These are phyloP conservation scores for Drechslerella stenobrocha DNA, from an alignment of 2,329 filamentous ascomycete species.

Conservation along the genomic window DNA sequence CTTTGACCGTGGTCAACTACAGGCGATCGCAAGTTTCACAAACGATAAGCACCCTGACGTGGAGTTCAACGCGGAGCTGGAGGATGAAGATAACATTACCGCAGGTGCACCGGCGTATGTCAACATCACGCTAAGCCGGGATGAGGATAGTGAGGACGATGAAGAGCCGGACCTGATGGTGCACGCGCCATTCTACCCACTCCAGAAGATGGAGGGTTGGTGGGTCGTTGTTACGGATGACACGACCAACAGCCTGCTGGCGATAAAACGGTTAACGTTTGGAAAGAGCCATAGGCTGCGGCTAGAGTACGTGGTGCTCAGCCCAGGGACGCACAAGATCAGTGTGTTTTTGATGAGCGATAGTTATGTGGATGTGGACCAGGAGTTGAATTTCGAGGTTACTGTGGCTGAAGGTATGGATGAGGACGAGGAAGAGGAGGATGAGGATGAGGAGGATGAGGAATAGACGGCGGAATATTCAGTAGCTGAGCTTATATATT, in stretches of 20 bases:
- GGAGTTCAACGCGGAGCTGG: conserved; percentile 82
- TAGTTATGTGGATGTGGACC: conserved; percentile 94
- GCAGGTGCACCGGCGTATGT: conserved; percentile 81
- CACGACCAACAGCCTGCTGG: conserved; percentile 79
- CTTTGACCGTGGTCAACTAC: conserved; percentile 78
- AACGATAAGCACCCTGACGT: conserved; percentile 96
- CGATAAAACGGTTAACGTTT: conserved; percentile 92
- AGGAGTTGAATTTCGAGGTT: conserved; percentile 86
- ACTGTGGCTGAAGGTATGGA: conserved; percentile 91
- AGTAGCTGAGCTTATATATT: not conserved
- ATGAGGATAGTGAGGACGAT: conserved; percentile 74
- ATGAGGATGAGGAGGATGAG: conserved; percentile 63
- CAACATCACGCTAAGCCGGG: conserved; percentile 80
- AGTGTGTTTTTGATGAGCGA: conserved; percentile 97
- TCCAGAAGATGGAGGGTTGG: conserved; percentile 94
- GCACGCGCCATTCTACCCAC: conserved; percentile 92
- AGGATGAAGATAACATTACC: conserved; percentile 76
- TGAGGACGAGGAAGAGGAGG: conserved; percentile 84
- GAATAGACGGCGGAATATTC: conserved; percentile 18
- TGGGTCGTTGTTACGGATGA: conserved; percentile 97
- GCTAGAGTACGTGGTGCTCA: conserved; percentile 85
- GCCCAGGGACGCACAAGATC: conserved; percentile 79
- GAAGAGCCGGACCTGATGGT: conserved; percentile 77
- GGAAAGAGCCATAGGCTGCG: conserved; percentile 74
- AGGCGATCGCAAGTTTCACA: conserved; percentile 88